Evolutionary conservation across 2,329 filamentous ascomycete genomes (phyloP).

Genomic region (Westerdykella sp.): DNA sequence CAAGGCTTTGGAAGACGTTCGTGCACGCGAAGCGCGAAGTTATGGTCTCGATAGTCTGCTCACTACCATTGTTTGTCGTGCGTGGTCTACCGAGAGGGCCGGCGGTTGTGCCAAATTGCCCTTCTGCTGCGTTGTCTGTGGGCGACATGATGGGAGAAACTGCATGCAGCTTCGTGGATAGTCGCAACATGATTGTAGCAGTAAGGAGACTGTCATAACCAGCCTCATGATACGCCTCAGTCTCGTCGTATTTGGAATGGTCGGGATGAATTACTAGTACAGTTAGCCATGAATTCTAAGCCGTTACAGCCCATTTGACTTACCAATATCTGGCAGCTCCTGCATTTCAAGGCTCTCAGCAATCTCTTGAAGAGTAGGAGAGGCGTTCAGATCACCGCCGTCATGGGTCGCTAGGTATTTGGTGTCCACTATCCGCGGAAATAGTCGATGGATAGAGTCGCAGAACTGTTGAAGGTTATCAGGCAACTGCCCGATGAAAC

Average conservation of each 20-base stretch:
- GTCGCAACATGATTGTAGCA: slow-evolving; percentile 52
- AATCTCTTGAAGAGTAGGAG: slow-evolving; percentile 45
- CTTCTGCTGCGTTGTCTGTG: neutral
- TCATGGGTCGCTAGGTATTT: slow-evolving; percentile 58
- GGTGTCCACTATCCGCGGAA: slow-evolving; percentile 55
- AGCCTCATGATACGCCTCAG: slow-evolving; percentile 51
- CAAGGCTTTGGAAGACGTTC: slow-evolving; percentile 23
- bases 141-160: slow-evolving; percentile 14
- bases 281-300: neutral
- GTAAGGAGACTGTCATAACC: slow-evolving; percentile 59
- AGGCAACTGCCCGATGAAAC: slow-evolving; percentile 55
- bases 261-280: slow-evolving; percentile 14
- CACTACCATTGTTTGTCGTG: no score
- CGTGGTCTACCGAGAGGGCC: no score
- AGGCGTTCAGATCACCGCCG: slow-evolving; percentile 47
- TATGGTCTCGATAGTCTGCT: no score
- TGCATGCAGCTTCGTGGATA: slow-evolving; percentile 48
- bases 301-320: neutral
- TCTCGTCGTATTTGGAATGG: slow-evolving; percentile 38
- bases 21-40: slow-evolving; percentile 16
- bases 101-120: no score
- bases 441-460: slow-evolving; percentile 45
- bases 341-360: slow-evolving; percentile 39
- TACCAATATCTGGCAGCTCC: slow-evolving; percentile 40
- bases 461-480: slow-evolving; percentile 50